Percentiles rank a stretch among this genome's conserved stretches.
Evolutionary conservation across 2,329 filamentous ascomycete genomes (phyloP).

Genomic region (Sordariomycetes sp.): DNA sequence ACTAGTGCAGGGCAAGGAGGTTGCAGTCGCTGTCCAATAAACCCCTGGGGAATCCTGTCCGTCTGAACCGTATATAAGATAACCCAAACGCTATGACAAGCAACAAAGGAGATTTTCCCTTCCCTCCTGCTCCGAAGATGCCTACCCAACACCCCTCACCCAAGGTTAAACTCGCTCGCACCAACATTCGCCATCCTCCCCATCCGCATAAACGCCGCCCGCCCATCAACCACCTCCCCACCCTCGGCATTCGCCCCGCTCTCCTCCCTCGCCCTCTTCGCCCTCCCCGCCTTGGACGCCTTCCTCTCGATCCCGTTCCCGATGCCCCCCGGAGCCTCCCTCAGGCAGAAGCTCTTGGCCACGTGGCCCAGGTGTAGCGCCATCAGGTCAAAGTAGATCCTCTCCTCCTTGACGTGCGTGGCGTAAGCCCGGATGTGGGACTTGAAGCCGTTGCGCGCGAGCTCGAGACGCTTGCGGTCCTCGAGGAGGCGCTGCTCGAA

Average conservation of each 20-base stretch:
- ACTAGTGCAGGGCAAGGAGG: background rate
- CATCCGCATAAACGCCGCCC: constrained; percentile 41
- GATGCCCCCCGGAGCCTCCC: constrained; percentile 80
- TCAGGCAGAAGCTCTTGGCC: constrained; percentile 82
- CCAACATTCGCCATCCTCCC: constrained; percentile 52
- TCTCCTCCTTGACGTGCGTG: constrained; percentile 78
- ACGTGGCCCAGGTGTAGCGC: constrained; percentile 83
- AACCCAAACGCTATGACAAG: background rate
- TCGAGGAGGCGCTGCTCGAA: constrained; percentile 46
- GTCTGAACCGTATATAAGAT: background rate
- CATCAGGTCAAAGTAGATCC: constrained; percentile 82
- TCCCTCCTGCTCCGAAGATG: background rate
- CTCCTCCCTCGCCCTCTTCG: constrained; percentile 4
- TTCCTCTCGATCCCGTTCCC: constrained; percentile 39
- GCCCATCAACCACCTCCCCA: constrained; percentile 22
- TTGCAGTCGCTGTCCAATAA: background rate
- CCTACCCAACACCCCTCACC: constrained; percentile 18
- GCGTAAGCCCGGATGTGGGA: constrained; percentile 91
- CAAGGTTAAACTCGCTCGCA: constrained; percentile 57
- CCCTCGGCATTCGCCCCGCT: constrained; percentile 20
- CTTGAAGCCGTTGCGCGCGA: constrained; percentile 75
- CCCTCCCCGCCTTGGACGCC: constrained; percentile 21
- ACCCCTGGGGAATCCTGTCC: background rate
- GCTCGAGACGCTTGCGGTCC: constrained; percentile 57
- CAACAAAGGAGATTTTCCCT: background rate